Evolutionary conservation across 2,329 filamentous ascomycete species (phyloP), one percentile per base, ranked within the genome.

Genomic region (Neoscytalidium dimidiatum): DNA sequence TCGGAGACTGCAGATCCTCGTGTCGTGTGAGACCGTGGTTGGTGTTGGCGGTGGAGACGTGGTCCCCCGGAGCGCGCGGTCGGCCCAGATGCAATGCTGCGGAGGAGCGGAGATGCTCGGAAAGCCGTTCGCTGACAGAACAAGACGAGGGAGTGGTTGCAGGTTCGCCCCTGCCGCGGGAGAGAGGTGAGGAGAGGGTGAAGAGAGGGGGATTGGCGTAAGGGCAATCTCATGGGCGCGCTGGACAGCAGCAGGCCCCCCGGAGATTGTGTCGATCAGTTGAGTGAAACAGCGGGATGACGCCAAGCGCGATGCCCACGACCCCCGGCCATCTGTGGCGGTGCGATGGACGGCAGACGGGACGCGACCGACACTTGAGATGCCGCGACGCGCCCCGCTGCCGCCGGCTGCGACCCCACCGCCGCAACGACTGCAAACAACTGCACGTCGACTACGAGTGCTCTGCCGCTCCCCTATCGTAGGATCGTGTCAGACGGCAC

Each of bases 251-350:
- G 23, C 33, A 57, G 52, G 52, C 52, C 56, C 41, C 41, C 43
- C 43, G 58, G 58, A 62, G 58, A 62, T 62, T 62, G 46, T 62
- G 43, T 49, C 29, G 44, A 48, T 48, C 41, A 57, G 23, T 46
- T 43, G 57, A 46, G 29, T 62, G 57, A 48, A 48, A 62, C 57
- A 23, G 43, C 44, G 58, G 43, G 58, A 62, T 62, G 58, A 62
- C 58, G 58, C 58, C 44, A 49, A 49, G 58, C 58, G 61, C 28
- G 35, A 7, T 29, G 23, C 19, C 14, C 53, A 56, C 21, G 3
- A 17, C 52, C 53, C 23, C 43, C n/a, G 3, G 5, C 14, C 33
- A 35, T 35, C 8, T 43, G 53, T 58, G 53, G 53, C 35, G 53
- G 53, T 58, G 53, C 31, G 52, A 9, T 31, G 48, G 44, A 8